A percentile compares a stretch with the other conserved stretches of the same genome.
These are phyloP conservation scores for Athelia sp. DNA, from an alignment of 1,284 basidiomycete species.

Conservation along the genomic window DNA sequence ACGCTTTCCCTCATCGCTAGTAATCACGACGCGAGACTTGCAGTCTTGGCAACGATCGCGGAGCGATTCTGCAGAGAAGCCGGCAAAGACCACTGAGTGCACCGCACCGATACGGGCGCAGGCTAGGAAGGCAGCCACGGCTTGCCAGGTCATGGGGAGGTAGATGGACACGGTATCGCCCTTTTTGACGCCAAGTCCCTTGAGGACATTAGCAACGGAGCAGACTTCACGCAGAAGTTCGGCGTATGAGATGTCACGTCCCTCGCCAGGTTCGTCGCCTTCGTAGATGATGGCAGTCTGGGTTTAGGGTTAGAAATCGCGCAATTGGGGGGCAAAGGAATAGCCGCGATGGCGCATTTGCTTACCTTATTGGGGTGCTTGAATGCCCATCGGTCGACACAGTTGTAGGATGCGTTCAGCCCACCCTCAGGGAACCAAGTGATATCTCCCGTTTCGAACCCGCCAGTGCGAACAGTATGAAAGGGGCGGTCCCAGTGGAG, in stretches of 20 bases:
- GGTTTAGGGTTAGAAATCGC: neutral
- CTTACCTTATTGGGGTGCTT: conserved; percentile 82
- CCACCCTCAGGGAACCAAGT: conserved; percentile 93
- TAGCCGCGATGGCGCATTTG: too few species aligned
- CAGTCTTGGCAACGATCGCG: conserved; percentile 93
- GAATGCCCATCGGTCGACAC: conserved; percentile 95
- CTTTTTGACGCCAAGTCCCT: conserved; percentile 87
- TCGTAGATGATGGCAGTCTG: conserved; percentile 97
- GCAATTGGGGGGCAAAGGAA: neutral
- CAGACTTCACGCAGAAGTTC: conserved; percentile 91
- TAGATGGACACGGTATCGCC: conserved; percentile 95
- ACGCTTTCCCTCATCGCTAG: conserved; percentile 91
- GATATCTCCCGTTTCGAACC: conserved; percentile 85
- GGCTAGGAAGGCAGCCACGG: conserved; percentile 93
- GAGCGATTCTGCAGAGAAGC: conserved; percentile 95
- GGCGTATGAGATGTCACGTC: conserved; percentile 73
- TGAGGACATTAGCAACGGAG: conserved; percentile 89
- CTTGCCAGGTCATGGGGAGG: conserved; percentile 88
- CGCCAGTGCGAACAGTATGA: conserved; percentile 82
- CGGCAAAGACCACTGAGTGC: conserved; percentile 98
- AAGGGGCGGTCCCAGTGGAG: conserved; percentile 93
- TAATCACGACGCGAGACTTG: conserved; percentile 87
- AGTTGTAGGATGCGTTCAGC: conserved; percentile 94
- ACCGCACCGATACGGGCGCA: conserved; percentile 97
- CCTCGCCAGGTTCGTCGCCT: conserved; percentile 89